Conservation (phyloP, 75 land plant genomes). For the Selaginella moellendorffii region DNA sequence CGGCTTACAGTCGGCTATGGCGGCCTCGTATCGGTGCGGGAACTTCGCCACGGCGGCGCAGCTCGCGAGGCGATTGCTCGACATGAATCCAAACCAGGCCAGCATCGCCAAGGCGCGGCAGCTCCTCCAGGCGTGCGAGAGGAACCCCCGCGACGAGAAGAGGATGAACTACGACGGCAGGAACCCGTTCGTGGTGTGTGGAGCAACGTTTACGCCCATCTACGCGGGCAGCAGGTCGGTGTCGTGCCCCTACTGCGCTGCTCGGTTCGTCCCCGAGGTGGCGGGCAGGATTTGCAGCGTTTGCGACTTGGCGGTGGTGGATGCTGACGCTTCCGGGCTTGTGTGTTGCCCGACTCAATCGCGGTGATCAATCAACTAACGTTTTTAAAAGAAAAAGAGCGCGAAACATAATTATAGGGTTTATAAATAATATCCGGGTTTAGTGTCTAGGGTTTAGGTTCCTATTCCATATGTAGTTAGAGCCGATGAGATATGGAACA, state of each 20-base stretch:
- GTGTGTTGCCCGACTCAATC: slow-evolving; percentile 40
- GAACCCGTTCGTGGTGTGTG: slow-evolving; percentile 54
- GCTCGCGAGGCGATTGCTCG: slow-evolving; percentile 36
- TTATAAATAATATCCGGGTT: too few relatives aligned
- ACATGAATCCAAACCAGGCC: slow-evolving; percentile 26
- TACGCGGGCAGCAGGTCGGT: slow-evolving; percentile 42
- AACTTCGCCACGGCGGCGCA: slow-evolving; percentile 38
- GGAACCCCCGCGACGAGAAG: slow-evolving; percentile 31
- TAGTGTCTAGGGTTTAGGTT: too few relatives aligned
- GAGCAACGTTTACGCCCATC: slow-evolving; percentile 41
- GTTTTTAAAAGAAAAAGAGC: too few relatives aligned
- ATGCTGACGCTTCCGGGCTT: slow-evolving; percentile 47
- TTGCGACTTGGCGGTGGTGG: slow-evolving; percentile 43
- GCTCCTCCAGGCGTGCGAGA: slow-evolving; percentile 42
- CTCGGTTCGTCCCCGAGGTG: slow-evolving; percentile 31
- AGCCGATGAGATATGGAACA: too few relatives aligned
- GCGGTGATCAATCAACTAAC: too few relatives aligned
- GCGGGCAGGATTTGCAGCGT: slow-evolving; percentile 30
- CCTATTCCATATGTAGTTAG: too few relatives aligned
- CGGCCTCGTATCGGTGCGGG: slow-evolving; percentile 26
- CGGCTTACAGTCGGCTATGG: slow-evolving; percentile 48
- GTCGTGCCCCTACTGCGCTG: slow-evolving; percentile 36
- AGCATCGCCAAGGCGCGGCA: slow-evolving; percentile 36
- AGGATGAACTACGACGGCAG: slow-evolving; percentile 48
- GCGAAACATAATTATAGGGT: too few relatives aligned